These are phyloP conservation scores for Ephemerocybe angulata DNA, from an alignment of 768 basidiomycete species.

Conservation along the genomic window DNA sequence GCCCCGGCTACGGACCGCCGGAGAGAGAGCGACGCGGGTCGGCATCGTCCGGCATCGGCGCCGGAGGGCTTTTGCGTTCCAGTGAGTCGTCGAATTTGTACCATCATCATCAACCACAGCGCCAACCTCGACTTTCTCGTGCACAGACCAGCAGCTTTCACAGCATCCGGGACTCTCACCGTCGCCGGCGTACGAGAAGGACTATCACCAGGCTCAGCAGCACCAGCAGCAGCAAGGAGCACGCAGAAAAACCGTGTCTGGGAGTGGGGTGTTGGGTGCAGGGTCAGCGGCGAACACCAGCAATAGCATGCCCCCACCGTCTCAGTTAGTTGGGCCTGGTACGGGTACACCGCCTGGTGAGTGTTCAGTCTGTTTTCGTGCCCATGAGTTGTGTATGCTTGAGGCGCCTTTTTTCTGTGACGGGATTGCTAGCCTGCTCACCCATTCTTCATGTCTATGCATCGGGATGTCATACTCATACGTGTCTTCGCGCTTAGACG, in stretches of 20 bases:
- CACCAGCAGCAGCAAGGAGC: background rate
- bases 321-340: background rate
- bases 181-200: constrained; percentile 1
- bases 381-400: background rate
- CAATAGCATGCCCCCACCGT: constrained; percentile 3
- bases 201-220: background rate
- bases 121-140: background rate
- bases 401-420: background rate
- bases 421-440: background rate
- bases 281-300: background rate
- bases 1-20: background rate
- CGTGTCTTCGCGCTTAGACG: background rate
- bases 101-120: constrained; percentile 3
- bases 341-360: background rate
- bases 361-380: background rate
- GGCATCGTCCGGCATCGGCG: constrained; percentile 5
- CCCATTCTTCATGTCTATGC: background rate
- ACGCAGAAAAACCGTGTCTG: background rate
- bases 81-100: background rate
- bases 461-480: background rate
- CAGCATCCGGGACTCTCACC: background rate
- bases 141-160: background rate
- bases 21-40: background rate
- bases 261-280: background rate
- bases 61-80: constrained; percentile 5